Evolutionary conservation across 495 filamentous ascomycete genomes (phyloP), one percentile per base, ranked within the genome.

Genomic region (Thermothielavioides terrestris): DNA sequence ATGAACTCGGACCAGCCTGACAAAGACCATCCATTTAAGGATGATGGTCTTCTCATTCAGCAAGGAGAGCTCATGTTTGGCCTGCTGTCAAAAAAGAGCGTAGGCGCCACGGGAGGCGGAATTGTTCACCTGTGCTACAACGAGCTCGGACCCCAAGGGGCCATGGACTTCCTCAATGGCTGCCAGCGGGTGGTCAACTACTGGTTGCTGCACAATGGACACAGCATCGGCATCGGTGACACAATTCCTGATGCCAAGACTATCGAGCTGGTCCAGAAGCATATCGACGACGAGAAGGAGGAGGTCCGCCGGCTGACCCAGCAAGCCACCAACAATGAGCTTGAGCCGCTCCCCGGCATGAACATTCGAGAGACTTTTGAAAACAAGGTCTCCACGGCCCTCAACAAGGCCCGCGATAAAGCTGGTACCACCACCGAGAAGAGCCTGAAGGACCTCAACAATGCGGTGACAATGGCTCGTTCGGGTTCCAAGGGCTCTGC

Each of bases 341-440:
- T 99, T 12, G 91, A 99, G 61, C 74, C 89, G 17, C 69, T 91
- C 35, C 92, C 92, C 15, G 92, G 92, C 74, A 95, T 97, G 91
- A 97, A 89, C 57, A 83, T 97, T 35, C 87, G 92, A 73, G 90
- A 95, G 66, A 97, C 94, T 0, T 99, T 99, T 62, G 92, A 99
- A 69, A 89, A 81, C 70, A 86, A 91, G 68, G 92, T 96, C 22
- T 94, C 88, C 4, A 87, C 88, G 64, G 87, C 88, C 36, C 73
- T 99, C 43, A 96, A 97, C 69, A 87, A 82, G 40, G 92, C 94
- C 47, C 92, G 92, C 82, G 94, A 99, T 62, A 84, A 87, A 60
- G 92, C 91, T 53, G 92, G 92, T 77, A 88, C 82, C n/a, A 79
- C 79, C 31, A 92, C 92, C 0, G 85, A 92, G 64, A 81, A 88